Conservation (phyloP, 2,329 filamentous ascomycete genomes). For the Sclerotinia subarctica region DNA sequence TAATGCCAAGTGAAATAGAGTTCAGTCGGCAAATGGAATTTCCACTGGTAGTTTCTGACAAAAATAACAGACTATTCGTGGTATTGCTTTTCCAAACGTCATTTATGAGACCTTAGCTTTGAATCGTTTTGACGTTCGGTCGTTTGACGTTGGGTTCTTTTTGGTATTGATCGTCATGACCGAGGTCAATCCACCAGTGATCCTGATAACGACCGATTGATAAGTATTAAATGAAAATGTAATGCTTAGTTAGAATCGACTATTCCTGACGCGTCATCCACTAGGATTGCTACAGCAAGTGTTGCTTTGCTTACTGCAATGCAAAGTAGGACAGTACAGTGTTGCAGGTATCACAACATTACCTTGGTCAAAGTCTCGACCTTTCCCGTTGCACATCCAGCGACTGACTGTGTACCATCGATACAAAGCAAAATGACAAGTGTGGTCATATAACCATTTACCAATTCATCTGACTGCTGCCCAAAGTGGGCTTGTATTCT, state of each 20-base stretch:
- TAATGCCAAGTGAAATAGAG: conserved; percentile 19
- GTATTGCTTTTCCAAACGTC: conserved; percentile 15
- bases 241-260: neutral
- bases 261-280: conserved; percentile 1
- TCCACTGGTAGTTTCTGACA: neutral
- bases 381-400: neutral
- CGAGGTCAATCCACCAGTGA: neutral
- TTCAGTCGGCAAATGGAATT: neutral
- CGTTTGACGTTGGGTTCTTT: neutral
- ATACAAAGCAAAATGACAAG: neutral
- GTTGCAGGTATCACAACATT: conserved; percentile 12
- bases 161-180: neutral
- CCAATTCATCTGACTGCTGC: neutral
- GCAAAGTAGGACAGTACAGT: conserved; percentile 6
- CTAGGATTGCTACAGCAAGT: conserved; percentile 2
- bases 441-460: neutral
- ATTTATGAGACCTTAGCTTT: neutral
- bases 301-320: conserved; percentile 15
- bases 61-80: neutral
- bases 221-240: neutral
- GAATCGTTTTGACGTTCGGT: neutral
- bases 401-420: neutral
- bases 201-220: neutral
- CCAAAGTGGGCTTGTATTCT: conserved; percentile 5
- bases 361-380: conserved; percentile 2